Conservation (phyloP, 495 filamentous ascomycete genomes). For the Penicillium lagena region DNA sequence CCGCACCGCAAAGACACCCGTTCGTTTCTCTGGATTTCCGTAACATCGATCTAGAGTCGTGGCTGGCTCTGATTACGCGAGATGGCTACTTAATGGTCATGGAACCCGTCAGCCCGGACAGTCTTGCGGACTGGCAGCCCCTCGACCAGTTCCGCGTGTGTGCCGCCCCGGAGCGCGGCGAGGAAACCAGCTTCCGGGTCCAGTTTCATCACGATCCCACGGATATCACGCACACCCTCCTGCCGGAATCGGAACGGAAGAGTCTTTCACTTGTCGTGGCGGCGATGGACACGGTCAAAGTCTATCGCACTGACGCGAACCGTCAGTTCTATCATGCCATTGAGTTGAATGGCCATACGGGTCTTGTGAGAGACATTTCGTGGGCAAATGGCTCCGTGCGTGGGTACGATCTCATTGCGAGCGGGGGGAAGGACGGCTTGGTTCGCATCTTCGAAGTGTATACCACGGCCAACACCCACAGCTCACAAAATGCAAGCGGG, state of each 20-base stretch:
- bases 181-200: conserved; percentile 80
- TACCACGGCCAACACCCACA: conserved; percentile 34
- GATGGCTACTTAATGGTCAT: conserved; percentile 74
- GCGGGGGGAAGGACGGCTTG: conserved; percentile 84
- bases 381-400: conserved; percentile 87
- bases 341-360: conserved; percentile 61
- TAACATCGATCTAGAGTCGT: conserved; percentile 66
- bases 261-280: conserved; percentile 74
- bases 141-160: conserved; percentile 66
- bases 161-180: conserved; percentile 55
- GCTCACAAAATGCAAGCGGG: conserved; percentile 20
- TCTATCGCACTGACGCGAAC: conserved; percentile 70
- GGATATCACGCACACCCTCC: conserved; percentile 67
- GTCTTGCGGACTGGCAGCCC: conserved; percentile 65
- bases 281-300: conserved; percentile 69
- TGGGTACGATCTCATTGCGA: conserved; percentile 85
- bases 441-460: conserved; percentile 79
- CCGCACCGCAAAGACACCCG: conserved; percentile 51
- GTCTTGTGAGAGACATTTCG: conserved; percentile 80
- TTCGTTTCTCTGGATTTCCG: conserved; percentile 78
- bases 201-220: conserved; percentile 78
- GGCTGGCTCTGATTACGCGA: conserved; percentile 74
- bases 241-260: conserved; percentile 69
- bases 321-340: conserved; percentile 71
- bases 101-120: conserved; percentile 84